Base-by-base conservation (phyloP, 768 basidiomycete genomes). In the Amanita inopinata region DNA sequence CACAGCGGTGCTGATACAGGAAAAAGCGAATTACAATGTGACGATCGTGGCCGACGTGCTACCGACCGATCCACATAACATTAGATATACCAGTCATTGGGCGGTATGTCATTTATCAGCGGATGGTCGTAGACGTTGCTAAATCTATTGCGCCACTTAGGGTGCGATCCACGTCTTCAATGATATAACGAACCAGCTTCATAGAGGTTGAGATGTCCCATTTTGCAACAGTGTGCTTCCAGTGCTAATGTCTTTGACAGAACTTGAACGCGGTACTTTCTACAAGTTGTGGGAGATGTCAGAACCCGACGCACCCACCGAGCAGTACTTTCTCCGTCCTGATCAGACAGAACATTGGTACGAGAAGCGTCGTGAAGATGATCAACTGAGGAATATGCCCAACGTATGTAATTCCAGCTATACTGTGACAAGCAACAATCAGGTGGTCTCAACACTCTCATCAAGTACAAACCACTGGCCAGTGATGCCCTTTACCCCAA, bases 21-120 rank as follows among this genome's bases (percentile, higher is more conserved):
- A 81, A 49, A 66, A 64, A 11, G 74, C 74, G 6, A 66, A 62
- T 3, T 81, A 83, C 53, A 60, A 62, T 2, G 85, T 89, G 12
- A 76, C 75, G 1, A 68, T 91, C 39, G 60, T 89, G 7, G 80
- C 87, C 0, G 83, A 86, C 39, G 64, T 69, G 1, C 65, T 88
- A 28, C 86, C 87, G 0, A 78, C 68, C 28, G 88, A 90, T 56
- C 70, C 75, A 1, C 80, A 80, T 60, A 70, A 67, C n/a, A 78
- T 82, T 54, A 69, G 70, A 40, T 90, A 85, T 51, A 85, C 88
- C 2, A 85, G 83, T 56, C 74, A 74, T 24, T 89, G 87, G 87
- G 87, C 87, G 27, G 87, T 85, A 49, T 48, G 80, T 65, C n/a
- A 2, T 32, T 20, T n/a, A n/a, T n/a, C 12, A 23, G 19, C 23